A percentile compares a stretch with the other conserved stretches of the same genome.
These are phyloP conservation scores for Quercus bicolor DNA, from an alignment of 306 rosid genomes.

Conservation along the genomic window DNA sequence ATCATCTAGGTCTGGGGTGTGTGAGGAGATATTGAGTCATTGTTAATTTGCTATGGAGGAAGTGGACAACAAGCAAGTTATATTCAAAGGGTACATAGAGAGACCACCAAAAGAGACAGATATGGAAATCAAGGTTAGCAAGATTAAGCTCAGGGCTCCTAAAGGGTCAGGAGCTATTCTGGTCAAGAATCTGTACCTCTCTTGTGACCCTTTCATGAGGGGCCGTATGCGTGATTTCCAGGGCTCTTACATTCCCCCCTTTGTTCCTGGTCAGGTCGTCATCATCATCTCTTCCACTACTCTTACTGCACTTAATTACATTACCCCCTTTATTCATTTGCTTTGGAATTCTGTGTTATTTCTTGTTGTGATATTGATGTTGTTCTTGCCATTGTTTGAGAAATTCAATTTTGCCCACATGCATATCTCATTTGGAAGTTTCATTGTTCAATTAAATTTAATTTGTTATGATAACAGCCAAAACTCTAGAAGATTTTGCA, in stretches of 20 bases:
- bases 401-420: background rate
- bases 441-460: background rate
- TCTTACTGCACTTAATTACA: background rate
- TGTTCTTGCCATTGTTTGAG: background rate
- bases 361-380: background rate
- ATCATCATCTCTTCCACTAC: background rate
- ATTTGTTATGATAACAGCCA: no score
- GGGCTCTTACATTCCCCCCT: conserved; percentile 42
- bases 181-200: conserved; percentile 51
- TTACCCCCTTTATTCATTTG: background rate
- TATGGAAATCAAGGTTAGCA: conserved; percentile 30
- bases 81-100: conserved; percentile 35
- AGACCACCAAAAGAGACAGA: conserved; percentile 39
- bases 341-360: background rate
- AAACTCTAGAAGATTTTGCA: no score
- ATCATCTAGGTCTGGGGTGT: no score
- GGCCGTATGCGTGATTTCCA: conserved; percentile 52
- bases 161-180: conserved; percentile 32
- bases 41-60: conserved; percentile 5
- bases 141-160: conserved; percentile 31
- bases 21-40: background rate
- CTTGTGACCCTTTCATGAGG: conserved; percentile 55
- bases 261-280: conserved; percentile 43
- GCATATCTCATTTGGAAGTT: background rate
- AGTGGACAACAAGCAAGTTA: conserved; percentile 47